phyloP scores from a whole-genome alignment of 176 grass and related monocot species.

The Alloteropsis semialata region DNA sequence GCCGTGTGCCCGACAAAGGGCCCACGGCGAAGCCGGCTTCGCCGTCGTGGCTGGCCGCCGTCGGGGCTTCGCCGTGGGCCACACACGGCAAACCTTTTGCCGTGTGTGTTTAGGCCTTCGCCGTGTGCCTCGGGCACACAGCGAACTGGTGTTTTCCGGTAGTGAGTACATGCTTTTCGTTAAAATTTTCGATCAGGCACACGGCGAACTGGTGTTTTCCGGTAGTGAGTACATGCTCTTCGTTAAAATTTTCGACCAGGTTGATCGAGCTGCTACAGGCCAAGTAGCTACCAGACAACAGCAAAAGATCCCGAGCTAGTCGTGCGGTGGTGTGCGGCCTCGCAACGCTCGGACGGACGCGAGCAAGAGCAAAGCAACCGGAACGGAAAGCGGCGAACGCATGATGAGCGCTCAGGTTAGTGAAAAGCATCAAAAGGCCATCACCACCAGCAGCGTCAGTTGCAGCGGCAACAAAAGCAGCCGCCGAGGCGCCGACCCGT shows the following conservation, averaged over 20 bases:
- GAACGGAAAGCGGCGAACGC: background rate
- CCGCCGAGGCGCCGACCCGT: background rate
- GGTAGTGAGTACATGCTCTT: constrained; percentile 16
- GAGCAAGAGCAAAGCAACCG: constrained; percentile 4
- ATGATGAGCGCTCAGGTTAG: background rate
- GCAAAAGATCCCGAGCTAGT: background rate
- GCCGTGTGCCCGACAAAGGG: too few species aligned
- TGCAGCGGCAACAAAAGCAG: constrained; percentile 16
- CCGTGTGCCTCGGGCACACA: too few species aligned
- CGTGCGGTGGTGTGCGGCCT: background rate
- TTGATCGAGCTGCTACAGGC: background rate
- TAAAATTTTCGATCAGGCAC: too few species aligned
- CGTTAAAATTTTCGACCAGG: too few species aligned
- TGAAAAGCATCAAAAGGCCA: background rate
- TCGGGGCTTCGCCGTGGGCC: too few species aligned
- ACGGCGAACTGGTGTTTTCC: too few species aligned
- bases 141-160: too few species aligned
- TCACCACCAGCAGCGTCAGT: background rate
- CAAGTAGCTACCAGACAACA: background rate
- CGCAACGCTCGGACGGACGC: background rate
- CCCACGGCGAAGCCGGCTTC: too few species aligned
- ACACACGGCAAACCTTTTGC: too few species aligned
- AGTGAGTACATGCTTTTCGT: too few species aligned
- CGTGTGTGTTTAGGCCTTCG: too few species aligned
- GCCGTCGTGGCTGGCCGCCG: too few species aligned